Evolutionary conservation across 768 basidiomycete species (phyloP).

Genomic region (Boletus sp.): DNA sequence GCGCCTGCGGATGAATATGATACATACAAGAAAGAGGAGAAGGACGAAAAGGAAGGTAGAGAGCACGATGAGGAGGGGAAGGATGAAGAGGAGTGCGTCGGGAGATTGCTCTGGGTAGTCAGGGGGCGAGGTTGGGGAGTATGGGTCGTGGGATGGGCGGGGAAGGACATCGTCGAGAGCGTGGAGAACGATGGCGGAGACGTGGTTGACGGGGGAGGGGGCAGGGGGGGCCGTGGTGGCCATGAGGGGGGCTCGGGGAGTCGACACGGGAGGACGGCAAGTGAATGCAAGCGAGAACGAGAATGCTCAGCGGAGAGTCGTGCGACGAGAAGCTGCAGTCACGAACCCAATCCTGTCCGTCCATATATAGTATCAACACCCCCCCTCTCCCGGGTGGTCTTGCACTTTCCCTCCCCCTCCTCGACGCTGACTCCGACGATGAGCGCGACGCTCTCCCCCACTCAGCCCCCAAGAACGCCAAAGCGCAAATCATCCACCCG

Average conservation of each 20-base stretch:
- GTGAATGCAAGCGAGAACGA: not conserved
- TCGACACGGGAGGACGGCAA: too few species aligned
- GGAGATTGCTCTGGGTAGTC: conserved; percentile 31
- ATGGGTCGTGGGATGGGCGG: conserved; percentile 2
- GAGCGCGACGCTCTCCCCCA: conserved; percentile 49
- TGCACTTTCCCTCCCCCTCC: not conserved
- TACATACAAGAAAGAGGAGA: conserved; percentile 85
- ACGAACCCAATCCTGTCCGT: conserved; percentile 11
- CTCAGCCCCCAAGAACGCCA: conserved; percentile 45
- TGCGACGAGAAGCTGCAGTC: not conserved
- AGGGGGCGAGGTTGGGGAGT: not conserved
- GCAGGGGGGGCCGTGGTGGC: conserved; percentile 7
- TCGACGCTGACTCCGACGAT: conserved; percentile 28
- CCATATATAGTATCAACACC: conserved; percentile 16
- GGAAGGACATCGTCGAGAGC: conserved; percentile 1
- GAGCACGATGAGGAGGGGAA: conserved; percentile 91
- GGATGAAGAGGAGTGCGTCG: conserved; percentile 79
- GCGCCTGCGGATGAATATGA: conserved; percentile 76
- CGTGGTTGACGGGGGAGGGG: not conserved
- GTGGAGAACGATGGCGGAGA: conserved; percentile 5
- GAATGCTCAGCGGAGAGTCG: not conserved
- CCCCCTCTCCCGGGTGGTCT: conserved; percentile 14
- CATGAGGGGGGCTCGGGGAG: not conserved
- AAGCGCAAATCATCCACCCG: conserved; percentile 56
- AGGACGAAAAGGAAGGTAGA: conserved; percentile 91